Evolutionary conservation across 164 flowering plant species (phyloP).

Genomic region (Vitis rotundifolia): DNA sequence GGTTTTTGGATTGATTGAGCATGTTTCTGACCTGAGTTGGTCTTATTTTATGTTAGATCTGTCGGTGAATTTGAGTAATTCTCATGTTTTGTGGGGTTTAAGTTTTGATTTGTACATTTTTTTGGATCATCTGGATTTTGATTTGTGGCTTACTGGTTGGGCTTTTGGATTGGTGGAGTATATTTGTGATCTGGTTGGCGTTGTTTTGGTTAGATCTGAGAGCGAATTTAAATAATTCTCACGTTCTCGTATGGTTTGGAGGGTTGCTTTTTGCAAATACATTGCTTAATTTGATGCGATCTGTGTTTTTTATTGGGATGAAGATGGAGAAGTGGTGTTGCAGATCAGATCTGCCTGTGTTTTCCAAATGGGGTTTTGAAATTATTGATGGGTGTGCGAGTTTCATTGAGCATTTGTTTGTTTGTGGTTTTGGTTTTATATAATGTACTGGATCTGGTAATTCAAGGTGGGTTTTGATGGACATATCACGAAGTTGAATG

Average conservation of each 20-base stretch:
- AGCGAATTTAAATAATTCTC: not conserved
- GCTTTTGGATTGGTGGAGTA: not conserved
- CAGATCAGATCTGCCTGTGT: conserved; percentile 1
- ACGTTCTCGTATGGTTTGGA: not conserved
- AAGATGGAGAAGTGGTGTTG: not conserved
- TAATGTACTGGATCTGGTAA: conserved; percentile 7
- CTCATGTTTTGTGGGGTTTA: not conserved
- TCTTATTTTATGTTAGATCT: too few relatives aligned
- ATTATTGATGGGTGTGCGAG: too few relatives aligned
- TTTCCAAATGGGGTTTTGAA: not conserved
- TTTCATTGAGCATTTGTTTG: not conserved
- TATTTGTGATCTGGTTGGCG: conserved; percentile 2
- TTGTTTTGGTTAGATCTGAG: conserved; percentile 21
- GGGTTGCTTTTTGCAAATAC: not conserved
- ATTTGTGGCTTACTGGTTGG: too few relatives aligned
- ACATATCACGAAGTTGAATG: not conserved
- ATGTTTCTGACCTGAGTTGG: not conserved
- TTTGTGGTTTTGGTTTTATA: not conserved
- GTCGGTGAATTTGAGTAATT: too few relatives aligned
- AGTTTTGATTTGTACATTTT: not conserved
- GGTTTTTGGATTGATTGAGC: not conserved
- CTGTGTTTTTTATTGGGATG: not conserved
- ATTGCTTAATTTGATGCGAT: not conserved
- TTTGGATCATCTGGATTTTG: not conserved
- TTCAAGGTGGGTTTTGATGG: not conserved